Conservation (phyloP, 2,329 filamentous ascomycete species). For the Arthrobotrys conoides region DNA sequence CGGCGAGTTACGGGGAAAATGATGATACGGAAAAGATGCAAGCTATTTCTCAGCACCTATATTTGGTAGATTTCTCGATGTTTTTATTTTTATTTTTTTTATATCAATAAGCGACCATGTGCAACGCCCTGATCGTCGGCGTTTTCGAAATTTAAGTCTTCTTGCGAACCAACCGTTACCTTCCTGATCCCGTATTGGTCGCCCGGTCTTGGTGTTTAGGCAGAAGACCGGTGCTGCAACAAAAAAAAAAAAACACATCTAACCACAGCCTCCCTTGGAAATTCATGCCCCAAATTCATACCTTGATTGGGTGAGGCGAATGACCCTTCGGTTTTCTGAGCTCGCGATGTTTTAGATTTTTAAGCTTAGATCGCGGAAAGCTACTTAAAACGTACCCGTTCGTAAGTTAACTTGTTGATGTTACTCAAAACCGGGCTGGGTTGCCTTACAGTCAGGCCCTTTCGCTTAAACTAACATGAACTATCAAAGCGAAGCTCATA, state of each 20-base stretch:
- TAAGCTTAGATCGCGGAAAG: conserved; percentile 39
- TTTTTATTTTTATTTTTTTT: too few species aligned
- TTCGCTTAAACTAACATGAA: conserved; percentile 32
- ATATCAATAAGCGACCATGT: neutral
- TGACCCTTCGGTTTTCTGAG: neutral
- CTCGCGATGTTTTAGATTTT: too few species aligned
- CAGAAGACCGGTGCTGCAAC: conserved; percentile 38
- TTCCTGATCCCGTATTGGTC: conserved; percentile 35
- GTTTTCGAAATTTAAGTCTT: neutral
- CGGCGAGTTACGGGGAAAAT: too few species aligned
- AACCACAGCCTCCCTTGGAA: neutral
- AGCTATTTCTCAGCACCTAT: too few species aligned
- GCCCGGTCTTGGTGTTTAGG: conserved; percentile 50
- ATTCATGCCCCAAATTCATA: conserved; percentile 36
- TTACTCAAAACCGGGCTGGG: neutral
- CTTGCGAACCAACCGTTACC: conserved; percentile 1
- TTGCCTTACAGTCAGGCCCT: too few species aligned
- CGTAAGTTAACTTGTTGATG: neutral
- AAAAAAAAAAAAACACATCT: neutral
- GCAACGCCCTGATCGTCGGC: neutral
- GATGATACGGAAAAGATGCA: too few species aligned
- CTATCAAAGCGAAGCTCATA: neutral
- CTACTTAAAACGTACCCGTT: neutral
- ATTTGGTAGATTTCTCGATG: too few species aligned
- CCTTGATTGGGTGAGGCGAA: conserved; percentile 1